Evolutionary conservation across 768 basidiomycete genomes (phyloP).

Genomic region (Daedaleopsis sinensis): DNA sequence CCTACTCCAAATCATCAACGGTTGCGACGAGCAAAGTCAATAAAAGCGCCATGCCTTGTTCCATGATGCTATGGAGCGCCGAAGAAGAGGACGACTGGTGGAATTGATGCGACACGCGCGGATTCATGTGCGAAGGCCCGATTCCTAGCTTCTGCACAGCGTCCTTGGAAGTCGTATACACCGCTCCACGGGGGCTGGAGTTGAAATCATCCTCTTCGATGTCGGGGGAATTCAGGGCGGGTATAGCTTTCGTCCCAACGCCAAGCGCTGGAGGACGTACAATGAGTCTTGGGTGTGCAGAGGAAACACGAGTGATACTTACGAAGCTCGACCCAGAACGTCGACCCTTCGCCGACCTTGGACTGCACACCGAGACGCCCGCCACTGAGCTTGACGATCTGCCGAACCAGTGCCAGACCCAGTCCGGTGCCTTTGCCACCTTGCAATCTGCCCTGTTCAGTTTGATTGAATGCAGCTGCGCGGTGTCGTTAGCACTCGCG

Average conservation of each 20-base stretch:
- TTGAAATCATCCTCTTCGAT: constrained; percentile 10
- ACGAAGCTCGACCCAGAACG: constrained; percentile 88
- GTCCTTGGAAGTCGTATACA: constrained; percentile 9
- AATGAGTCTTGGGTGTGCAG: constrained; percentile 9
- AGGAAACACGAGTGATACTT: constrained; percentile 25
- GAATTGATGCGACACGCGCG: constrained; percentile 5
- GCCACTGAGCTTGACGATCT: constrained; percentile 53
- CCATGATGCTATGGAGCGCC: constrained; percentile 69
- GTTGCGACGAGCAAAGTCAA: not conserved
- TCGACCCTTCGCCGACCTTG: constrained; percentile 68
- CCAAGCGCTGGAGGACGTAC: constrained; percentile 52
- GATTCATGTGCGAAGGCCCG: not conserved
- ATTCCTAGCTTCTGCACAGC: not conserved
- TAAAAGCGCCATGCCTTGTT: constrained; percentile 45
- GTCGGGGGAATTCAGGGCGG: constrained; percentile 24
- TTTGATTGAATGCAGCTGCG: constrained; percentile 75
- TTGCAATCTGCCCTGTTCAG: constrained; percentile 74
- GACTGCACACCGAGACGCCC: constrained; percentile 46
- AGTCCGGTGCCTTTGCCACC: constrained; percentile 61
- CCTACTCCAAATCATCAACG: constrained; percentile 37
- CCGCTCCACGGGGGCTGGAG: constrained; percentile 11
- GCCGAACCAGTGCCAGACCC: constrained; percentile 53
- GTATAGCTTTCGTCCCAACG: constrained; percentile 58
- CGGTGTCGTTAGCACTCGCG: not conserved
- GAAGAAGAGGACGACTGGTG: constrained; percentile 37